Evolutionary conservation across 2,329 filamentous ascomycete genomes (phyloP).

Genomic region (Mycogone perniciosa): DNA sequence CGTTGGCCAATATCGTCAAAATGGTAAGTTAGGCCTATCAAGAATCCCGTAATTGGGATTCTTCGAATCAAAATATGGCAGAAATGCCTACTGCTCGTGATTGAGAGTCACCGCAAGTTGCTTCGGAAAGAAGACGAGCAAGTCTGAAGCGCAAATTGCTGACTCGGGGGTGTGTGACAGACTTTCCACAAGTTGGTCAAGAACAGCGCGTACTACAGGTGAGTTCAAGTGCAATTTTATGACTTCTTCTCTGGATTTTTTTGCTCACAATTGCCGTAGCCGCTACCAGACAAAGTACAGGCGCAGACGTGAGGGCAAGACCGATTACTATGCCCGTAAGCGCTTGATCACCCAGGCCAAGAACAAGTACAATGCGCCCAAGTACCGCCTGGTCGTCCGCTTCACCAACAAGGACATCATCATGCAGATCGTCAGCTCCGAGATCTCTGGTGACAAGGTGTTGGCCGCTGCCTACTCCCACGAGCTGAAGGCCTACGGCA

Average conservation of each 20-base stretch:
- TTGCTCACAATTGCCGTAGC: conserved; percentile 43
- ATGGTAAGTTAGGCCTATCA: conserved; percentile 59
- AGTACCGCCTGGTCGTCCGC: conserved; percentile 98
- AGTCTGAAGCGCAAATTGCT: conserved; percentile 99
- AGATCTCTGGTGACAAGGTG: conserved; percentile 97
- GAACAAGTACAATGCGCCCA: conserved; percentile 99
- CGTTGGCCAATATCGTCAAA: conserved; percentile 52
- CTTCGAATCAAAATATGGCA: conserved; percentile 28
- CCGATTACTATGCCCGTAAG: conserved; percentile 99
- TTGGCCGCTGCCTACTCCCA: conserved; percentile 88
- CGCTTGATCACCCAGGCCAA: conserved; percentile 99
- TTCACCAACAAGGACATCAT: conserved; percentile 99
- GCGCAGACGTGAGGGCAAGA: conserved; percentile 93
- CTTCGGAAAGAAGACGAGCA: conserved; percentile 68
- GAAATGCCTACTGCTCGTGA: conserved; percentile 41
- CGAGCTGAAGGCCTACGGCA: conserved; percentile 96
- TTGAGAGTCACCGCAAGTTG: conserved; percentile 90
- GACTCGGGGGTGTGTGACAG: conserved; percentile 73
- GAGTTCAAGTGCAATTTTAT: conserved; percentile 33
- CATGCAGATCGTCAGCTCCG: conserved; percentile 92
- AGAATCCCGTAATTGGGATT: conserved; percentile 14
- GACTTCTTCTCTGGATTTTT: neutral
- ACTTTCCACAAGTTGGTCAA: conserved; percentile 92
- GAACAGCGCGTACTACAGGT: conserved; percentile 99
- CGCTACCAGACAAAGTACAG: conserved; percentile 99